Conservation (phyloP, 805 yeast genomes). For the Spathaspora arborariae region DNA sequence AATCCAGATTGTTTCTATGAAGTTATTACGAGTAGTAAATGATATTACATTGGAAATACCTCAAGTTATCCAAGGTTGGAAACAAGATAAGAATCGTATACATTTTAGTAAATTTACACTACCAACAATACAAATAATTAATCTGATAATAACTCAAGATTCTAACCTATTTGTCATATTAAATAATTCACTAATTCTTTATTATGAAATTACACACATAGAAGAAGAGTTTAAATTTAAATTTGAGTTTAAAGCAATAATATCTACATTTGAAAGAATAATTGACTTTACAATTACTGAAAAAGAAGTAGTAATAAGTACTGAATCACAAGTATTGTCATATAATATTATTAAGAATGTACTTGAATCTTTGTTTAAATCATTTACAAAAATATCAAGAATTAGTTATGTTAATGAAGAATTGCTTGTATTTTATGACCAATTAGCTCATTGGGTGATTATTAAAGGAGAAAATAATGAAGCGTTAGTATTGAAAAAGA, state of each 20-base stretch:
- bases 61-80: not conserved
- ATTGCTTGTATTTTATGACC: not conserved
- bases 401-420: not conserved
- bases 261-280: not conserved
- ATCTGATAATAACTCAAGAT: not conserved
- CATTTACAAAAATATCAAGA: not conserved
- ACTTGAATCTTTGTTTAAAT: not conserved
- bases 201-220: not conserved
- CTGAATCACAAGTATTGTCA: not conserved
- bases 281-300: not conserved
- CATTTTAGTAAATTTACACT: too few relatives aligned
- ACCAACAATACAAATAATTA: not conserved
- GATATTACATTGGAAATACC: not conserved
- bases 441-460: not conserved
- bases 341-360: not conserved
- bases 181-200: not conserved
- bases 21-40: not conserved
- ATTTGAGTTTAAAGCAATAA: not conserved
- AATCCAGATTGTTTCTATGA: not conserved
- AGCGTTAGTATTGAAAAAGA: not conserved
- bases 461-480: not conserved
- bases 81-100: not conserved
- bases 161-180: not conserved
- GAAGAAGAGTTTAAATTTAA: not conserved
- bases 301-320: not conserved